phyloP scores from a whole-genome alignment of 805 yeast genomes.

The Metschnikowia shivogae region DNA sequence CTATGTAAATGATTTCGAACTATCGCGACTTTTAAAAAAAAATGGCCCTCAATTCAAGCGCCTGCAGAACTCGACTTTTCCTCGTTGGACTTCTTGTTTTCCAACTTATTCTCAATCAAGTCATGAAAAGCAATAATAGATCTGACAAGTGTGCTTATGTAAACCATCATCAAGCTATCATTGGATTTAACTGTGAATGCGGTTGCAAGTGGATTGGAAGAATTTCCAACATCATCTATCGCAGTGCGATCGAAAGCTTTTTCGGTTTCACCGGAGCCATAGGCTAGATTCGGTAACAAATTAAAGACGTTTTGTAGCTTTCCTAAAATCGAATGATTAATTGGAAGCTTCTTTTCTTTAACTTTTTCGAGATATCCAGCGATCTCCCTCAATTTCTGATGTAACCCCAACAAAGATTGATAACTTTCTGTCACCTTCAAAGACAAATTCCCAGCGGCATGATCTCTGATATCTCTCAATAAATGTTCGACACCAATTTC shows the following conservation, averaged over 20 bases:
- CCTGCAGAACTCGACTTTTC: constrained; percentile 9
- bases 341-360: constrained; percentile 65
- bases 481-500: constrained; percentile 98
- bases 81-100: constrained; percentile 49
- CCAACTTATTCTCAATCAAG: constrained; percentile 91
- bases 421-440: constrained; percentile 85
- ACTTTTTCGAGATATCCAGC: constrained; percentile 75
- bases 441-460: constrained; percentile 90
- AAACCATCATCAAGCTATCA: constrained; percentile 92
- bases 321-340: constrained; percentile 86
- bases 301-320: constrained; percentile 94
- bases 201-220: constrained; percentile 56
- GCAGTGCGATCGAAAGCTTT: constrained; percentile 3
- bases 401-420: constrained; percentile 81
- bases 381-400: constrained; percentile 72
- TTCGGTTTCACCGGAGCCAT: constrained; percentile 17
- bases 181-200: constrained; percentile 92
- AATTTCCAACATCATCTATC: constrained; percentile 13
- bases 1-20: constrained; percentile 1
- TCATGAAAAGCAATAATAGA: constrained; percentile 96
- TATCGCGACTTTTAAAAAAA: constrained; percentile 1
- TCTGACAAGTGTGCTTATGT: constrained; percentile 83
- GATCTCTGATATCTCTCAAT: constrained; percentile 90
- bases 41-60: not conserved
- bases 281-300: constrained; percentile 72